Percentiles rank a stretch among this genome's conserved stretches.
These are phyloP conservation scores for Blastocystis sp. DNA, from an alignment of 352 stramenopile genomes.

Conservation along the genomic window DNA sequence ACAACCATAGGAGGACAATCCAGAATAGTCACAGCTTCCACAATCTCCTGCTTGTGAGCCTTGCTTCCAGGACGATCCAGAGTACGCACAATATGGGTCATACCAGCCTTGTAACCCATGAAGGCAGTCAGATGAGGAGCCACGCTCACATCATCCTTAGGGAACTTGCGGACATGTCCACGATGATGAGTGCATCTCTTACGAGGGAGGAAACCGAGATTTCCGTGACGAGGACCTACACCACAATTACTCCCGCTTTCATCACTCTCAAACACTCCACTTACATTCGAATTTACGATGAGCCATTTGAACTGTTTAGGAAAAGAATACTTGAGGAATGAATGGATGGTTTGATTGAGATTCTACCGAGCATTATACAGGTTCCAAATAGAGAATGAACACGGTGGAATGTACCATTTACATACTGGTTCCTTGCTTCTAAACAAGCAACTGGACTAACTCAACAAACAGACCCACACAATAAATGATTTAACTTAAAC, in stretches of 20 bases:
- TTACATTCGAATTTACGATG: constrained; percentile 89
- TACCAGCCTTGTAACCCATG: constrained; percentile 99
- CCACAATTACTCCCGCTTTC: neutral
- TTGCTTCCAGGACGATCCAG: constrained; percentile 96
- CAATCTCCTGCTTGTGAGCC: constrained; percentile 97
- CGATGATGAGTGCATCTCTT: constrained; percentile 99
- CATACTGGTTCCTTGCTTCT: too few relatives aligned
- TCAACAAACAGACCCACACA: neutral
- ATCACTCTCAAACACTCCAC: neutral
- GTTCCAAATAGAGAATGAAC: too few relatives aligned
- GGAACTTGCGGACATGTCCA: constrained; percentile 96
- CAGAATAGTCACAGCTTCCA: constrained; percentile 97
- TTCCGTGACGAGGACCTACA: constrained; percentile 83
- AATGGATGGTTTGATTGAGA: neutral
- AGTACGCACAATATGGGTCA: constrained; percentile 98
- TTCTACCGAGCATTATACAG: too few relatives aligned
- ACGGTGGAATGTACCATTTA: too few relatives aligned
- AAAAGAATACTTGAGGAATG: constrained; percentile 4
- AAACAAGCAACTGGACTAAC: too few relatives aligned
- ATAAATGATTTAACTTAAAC: neutral
- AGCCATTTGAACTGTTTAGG: constrained; percentile 74
- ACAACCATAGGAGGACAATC: constrained; percentile 98
- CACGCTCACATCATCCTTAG: constrained; percentile 89
- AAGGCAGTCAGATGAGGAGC: constrained; percentile 95
- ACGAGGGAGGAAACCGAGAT: constrained; percentile 96